Evolutionary conservation across 257 asterid species (phyloP).

Genomic region (Echites panduratus): DNA sequence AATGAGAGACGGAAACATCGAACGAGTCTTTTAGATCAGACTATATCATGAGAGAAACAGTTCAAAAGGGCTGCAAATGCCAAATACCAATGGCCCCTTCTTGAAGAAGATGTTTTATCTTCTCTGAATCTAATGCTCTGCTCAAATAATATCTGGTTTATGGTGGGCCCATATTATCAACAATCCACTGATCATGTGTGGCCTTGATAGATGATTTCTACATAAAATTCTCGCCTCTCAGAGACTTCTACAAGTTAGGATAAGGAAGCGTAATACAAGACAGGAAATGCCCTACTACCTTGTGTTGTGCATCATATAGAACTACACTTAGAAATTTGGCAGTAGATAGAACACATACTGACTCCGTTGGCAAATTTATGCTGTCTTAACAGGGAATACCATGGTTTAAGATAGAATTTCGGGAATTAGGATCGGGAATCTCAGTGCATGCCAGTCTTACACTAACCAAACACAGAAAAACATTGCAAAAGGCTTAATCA

Average conservation of each 20-base stretch:
- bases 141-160: not conserved
- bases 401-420: not conserved
- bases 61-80: not conserved
- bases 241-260: not conserved
- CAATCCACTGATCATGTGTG: not conserved
- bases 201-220: not conserved
- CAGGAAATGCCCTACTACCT: not conserved
- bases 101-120: not conserved
- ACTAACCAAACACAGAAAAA: conserved; percentile 17
- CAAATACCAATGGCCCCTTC: not conserved
- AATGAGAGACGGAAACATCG: not conserved
- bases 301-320: too few relatives aligned
- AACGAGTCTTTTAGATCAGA: not conserved
- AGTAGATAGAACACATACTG: not conserved
- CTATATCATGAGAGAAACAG: not conserved
- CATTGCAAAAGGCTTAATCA: conserved; percentile 10
- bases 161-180: not conserved
- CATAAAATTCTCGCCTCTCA: not conserved
- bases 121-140: not conserved
- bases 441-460: conserved; percentile 22
- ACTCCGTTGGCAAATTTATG: not conserved
- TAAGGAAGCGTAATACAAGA: too few relatives aligned
- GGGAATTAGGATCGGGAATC: not conserved
- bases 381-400: not conserved
- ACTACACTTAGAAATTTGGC: not conserved